phyloP scores from a whole-genome alignment of 2,329 filamentous ascomycete species.

The Zasmidium citrigriseum region DNA sequence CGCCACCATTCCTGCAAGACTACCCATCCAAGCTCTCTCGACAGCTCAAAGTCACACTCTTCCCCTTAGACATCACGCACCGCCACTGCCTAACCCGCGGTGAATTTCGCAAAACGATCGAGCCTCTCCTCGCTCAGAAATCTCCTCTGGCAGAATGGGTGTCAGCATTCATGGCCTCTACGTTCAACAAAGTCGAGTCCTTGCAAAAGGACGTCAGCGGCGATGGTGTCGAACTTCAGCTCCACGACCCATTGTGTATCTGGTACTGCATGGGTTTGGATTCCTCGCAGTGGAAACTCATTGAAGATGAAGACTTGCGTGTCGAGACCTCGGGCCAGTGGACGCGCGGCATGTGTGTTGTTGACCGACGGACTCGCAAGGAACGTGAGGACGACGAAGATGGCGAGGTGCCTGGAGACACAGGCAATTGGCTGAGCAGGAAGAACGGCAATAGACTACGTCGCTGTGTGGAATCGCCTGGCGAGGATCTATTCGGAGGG shows the following conservation, averaged over 20 bases:
- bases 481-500: slow-evolving; percentile 52
- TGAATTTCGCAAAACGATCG: slow-evolving; percentile 36
- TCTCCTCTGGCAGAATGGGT: slow-evolving; percentile 51
- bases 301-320: slow-evolving; percentile 72
- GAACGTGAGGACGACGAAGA: slow-evolving; percentile 53
- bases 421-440: slow-evolving; percentile 72
- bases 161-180: slow-evolving; percentile 46
- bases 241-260: slow-evolving; percentile 49
- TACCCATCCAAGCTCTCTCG: slow-evolving; percentile 46
- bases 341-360: slow-evolving; percentile 84
- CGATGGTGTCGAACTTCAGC: slow-evolving; percentile 41
- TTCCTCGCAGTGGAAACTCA: slow-evolving; percentile 38
- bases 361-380: slow-evolving; percentile 68
- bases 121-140: slow-evolving; percentile 28
- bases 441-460: slow-evolving; percentile 77
- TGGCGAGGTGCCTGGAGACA: slow-evolving; percentile 67
- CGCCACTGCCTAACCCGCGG: slow-evolving; percentile 44
- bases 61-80: slow-evolving; percentile 52
- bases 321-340: slow-evolving; percentile 91
- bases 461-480: slow-evolving; percentile 70
- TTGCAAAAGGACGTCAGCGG: slow-evolving; percentile 39
- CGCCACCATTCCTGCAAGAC: slow-evolving; percentile 35
- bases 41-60: slow-evolving; percentile 48
- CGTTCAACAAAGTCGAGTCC: slow-evolving; percentile 47
- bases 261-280: slow-evolving; percentile 36